These are phyloP conservation scores for Phytophthora pinifolia DNA, from an alignment of 352 stramenopile species.

Conservation along the genomic window DNA sequence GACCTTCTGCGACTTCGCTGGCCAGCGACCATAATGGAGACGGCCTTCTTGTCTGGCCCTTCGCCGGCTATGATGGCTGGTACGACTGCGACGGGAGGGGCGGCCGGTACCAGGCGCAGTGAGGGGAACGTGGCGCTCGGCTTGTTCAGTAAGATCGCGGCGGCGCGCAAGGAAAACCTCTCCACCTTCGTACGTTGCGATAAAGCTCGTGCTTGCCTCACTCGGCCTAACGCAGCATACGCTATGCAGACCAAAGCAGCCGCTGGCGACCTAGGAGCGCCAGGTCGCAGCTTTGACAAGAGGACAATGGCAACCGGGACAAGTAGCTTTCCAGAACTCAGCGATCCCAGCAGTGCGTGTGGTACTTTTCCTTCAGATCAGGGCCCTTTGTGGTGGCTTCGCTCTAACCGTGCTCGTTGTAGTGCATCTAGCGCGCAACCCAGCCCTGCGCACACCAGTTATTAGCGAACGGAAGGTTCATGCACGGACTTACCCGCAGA, in stretches of 20 bases:
- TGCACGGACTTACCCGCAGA: slow-evolving; percentile 39
- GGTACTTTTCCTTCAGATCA: background rate
- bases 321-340: slow-evolving; percentile 58
- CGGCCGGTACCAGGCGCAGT: slow-evolving; percentile 16
- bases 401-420: slow-evolving; percentile 7
- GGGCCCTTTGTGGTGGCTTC: background rate
- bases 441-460: slow-evolving; percentile 18
- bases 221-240: too few species aligned
- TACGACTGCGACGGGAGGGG: slow-evolving; percentile 4
- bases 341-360: slow-evolving; percentile 32
- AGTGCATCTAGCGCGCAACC: slow-evolving; percentile 15
- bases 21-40: slow-evolving; percentile 13
- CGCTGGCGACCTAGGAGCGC: slow-evolving; percentile 4
- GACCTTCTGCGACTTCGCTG: background rate
- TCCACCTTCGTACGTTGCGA: slow-evolving; percentile 39
- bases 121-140: slow-evolving; percentile 56
- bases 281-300: slow-evolving; percentile 27
- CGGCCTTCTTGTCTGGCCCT: slow-evolving; percentile 20
- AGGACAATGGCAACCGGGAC: slow-evolving; percentile 6
- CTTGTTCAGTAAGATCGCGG: slow-evolving; percentile 77
- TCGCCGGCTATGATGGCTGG: slow-evolving; percentile 12
- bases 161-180: slow-evolving; percentile 68
- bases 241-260: slow-evolving; percentile 19
- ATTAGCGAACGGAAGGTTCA: slow-evolving; percentile 38
- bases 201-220: background rate